Percentiles rank a stretch among this genome's conserved stretches.
Conservation (phyloP, 2,329 filamentous ascomycete species). For the Penicillium sp. region DNA sequence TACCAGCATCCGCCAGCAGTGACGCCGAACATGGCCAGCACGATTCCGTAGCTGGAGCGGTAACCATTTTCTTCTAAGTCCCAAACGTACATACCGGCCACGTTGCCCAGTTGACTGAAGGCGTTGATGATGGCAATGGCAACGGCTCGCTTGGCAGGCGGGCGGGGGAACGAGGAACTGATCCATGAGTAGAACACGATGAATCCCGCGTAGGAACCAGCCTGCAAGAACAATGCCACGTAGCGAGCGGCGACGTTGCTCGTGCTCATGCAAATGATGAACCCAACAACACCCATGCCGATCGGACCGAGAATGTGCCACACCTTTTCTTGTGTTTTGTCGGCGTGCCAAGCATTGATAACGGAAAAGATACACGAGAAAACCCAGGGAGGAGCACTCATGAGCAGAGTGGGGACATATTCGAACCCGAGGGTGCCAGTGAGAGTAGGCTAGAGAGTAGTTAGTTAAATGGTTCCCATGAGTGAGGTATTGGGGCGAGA, state of each 20-base stretch:
- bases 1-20: slow-evolving; percentile 49
- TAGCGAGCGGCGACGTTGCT: slow-evolving; percentile 58
- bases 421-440: slow-evolving; percentile 28
- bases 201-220: slow-evolving; percentile 55
- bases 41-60: slow-evolving; percentile 64
- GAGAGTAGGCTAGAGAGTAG: slow-evolving; percentile 21
- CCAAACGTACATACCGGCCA: slow-evolving; percentile 65
- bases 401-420: slow-evolving; percentile 30
- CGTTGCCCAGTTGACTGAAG: slow-evolving; percentile 57
- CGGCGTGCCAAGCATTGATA: slow-evolving; percentile 56
- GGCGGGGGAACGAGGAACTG: slow-evolving; percentile 58
- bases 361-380: slow-evolving; percentile 60
- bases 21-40: slow-evolving; percentile 63
- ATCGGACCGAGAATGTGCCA: slow-evolving; percentile 59
- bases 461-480: slow-evolving; percentile 1
- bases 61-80: slow-evolving; percentile 59
- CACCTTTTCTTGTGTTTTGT: slow-evolving; percentile 52
- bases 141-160: slow-evolving; percentile 70
- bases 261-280: slow-evolving; percentile 61
- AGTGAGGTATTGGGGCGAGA: not conserved
- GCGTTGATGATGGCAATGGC: slow-evolving; percentile 75
- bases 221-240: slow-evolving; percentile 60
- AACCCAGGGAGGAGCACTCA: slow-evolving; percentile 51
- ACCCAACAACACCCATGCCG: slow-evolving; percentile 54
- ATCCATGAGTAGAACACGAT: slow-evolving; percentile 35